Evolutionary conservation across 2,329 filamentous ascomycete species (phyloP).

Genomic region (Botrytis porri): DNA sequence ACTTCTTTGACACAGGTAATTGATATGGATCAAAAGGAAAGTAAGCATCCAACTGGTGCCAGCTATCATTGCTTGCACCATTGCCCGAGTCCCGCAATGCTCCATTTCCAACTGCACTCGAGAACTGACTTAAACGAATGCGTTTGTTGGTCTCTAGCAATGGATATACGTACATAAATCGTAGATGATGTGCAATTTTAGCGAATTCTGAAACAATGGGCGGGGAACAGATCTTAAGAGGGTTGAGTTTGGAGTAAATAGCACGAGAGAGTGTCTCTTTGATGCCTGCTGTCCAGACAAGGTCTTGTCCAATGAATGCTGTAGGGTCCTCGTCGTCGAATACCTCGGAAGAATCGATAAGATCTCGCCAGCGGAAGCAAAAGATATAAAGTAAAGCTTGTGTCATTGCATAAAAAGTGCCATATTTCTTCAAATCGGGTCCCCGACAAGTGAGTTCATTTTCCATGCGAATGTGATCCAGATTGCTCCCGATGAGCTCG

Average conservation of each 20-base stretch:
- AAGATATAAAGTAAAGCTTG: conserved; percentile 74
- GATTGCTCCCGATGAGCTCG: conserved; percentile 70
- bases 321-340: conserved; percentile 61
- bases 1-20: conserved; percentile 78
- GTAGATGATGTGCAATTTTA: conserved; percentile 77
- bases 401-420: conserved; percentile 66
- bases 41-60: conserved; percentile 85
- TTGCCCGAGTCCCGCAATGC: conserved; percentile 50
- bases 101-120: conserved; percentile 49
- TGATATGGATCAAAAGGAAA: conserved; percentile 98
- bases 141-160: conserved; percentile 91
- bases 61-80: conserved; percentile 64
- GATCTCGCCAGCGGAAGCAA: conserved; percentile 95
- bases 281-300: conserved; percentile 73
- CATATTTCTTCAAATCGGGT: conserved; percentile 71
- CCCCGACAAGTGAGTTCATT: conserved; percentile 75
- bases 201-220: conserved; percentile 90
- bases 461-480: conserved; percentile 69
- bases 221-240: conserved; percentile 89
- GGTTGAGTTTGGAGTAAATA: conserved; percentile 87
- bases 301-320: conserved; percentile 65
- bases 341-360: conserved; percentile 59
- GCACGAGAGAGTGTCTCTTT: conserved; percentile 72
- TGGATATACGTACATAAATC: conserved; percentile 85
- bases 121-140: conserved; percentile 71